These are phyloP conservation scores for Pseudogymnoascus sp. DNA, from an alignment of 2,329 filamentous ascomycete genomes.

Conservation along the genomic window DNA sequence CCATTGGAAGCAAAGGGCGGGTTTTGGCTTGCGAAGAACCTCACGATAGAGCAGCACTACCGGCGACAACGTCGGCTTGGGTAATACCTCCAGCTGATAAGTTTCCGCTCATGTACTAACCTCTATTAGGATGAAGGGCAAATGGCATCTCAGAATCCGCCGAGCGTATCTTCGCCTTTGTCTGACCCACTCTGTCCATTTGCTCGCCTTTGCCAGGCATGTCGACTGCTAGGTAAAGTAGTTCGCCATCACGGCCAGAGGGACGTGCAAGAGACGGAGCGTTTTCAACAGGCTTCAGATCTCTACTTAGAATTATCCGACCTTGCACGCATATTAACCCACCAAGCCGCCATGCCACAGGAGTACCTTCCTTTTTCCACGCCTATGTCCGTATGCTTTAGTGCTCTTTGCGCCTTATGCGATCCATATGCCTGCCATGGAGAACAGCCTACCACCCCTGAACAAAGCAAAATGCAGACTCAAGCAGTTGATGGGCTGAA, in stretches of 20 bases:
- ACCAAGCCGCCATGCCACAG: constrained; percentile 18
- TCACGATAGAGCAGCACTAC: constrained; percentile 17
- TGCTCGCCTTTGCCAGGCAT: constrained; percentile 38
- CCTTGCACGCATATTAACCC: constrained; percentile 20
- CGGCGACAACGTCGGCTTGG: constrained; percentile 32
- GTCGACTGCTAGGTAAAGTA: constrained; percentile 29
- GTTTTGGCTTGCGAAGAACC: constrained; percentile 25
- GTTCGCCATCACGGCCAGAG: constrained; percentile 24
- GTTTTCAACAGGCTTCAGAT: constrained; percentile 19
- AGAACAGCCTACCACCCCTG: constrained; percentile 11
- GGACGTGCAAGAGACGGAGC: constrained; percentile 16
- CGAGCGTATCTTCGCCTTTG: constrained; percentile 29
- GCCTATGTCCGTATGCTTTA: constrained; percentile 23
- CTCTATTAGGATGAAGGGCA: constrained; percentile 30
- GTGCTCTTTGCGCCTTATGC: constrained; percentile 27
- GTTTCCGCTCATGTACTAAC: not conserved
- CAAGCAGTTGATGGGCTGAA: constrained; percentile 28
- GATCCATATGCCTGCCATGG: constrained; percentile 31
- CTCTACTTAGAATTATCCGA: constrained; percentile 21
- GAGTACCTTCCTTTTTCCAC: constrained; percentile 21
- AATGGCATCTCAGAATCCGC: constrained; percentile 23
- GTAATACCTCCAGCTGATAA: constrained; percentile 19
- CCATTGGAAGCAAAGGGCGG: constrained; percentile 23
- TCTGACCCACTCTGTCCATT: constrained; percentile 40
- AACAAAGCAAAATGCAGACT: constrained; percentile 26